These are phyloP conservation scores for Pichiaceae sp. DNA, from an alignment of 1,139 yeast genomes.

Conservation along the genomic window DNA sequence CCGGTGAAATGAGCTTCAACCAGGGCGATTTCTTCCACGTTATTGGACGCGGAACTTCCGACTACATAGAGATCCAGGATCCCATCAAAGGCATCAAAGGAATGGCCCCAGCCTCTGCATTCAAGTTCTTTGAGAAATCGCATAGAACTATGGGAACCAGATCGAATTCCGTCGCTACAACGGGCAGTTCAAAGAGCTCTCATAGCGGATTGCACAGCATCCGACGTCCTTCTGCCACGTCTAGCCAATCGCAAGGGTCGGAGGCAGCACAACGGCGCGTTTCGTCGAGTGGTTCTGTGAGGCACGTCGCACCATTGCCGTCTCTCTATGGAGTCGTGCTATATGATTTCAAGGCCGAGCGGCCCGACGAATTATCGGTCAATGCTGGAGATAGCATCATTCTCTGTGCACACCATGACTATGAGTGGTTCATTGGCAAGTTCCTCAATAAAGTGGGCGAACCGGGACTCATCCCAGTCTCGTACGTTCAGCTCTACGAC, in stretches of 20 bases:
- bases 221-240: background rate
- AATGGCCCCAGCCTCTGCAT: constrained; percentile 79
- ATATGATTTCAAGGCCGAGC: constrained; percentile 83
- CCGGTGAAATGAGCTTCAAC: constrained; percentile 69
- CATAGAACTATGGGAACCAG: constrained; percentile 17
- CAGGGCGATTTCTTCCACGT: constrained; percentile 91
- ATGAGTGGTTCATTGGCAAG: constrained; percentile 96
- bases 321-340: constrained; percentile 60
- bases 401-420: constrained; percentile 91
- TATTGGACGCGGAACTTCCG: constrained; percentile 34
- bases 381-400: constrained; percentile 82
- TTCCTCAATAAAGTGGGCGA: constrained; percentile 94
- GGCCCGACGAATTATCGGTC: constrained; percentile 81
- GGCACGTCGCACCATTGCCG: constrained; percentile 20
- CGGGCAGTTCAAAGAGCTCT: background rate
- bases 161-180: constrained; percentile 4
- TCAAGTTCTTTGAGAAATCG: constrained; percentile 67
- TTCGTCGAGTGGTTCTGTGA: constrained; percentile 1
- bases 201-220: background rate
- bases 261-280: constrained; percentile 6
- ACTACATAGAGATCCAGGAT: constrained; percentile 83
- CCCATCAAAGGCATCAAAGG: constrained; percentile 75
- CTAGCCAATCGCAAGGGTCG: background rate
- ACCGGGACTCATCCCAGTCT: constrained; percentile 91
- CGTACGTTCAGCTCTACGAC: constrained; percentile 81